These are phyloP conservation scores for Phycomyces nitens DNA, from an alignment of 192 early-diverging fungal species.

Conservation along the genomic window DNA sequence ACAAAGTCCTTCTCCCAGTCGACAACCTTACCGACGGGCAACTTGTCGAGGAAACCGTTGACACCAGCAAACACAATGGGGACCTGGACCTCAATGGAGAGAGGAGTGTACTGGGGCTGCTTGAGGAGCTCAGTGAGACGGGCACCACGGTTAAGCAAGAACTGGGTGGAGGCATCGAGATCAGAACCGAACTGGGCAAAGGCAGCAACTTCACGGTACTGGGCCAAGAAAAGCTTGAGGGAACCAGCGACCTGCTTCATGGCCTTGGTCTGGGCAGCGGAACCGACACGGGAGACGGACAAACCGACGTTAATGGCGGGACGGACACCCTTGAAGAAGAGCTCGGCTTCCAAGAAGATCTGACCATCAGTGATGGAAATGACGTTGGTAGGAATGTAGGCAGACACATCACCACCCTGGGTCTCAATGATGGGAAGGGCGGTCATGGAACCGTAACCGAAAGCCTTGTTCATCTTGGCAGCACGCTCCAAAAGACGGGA, in stretches of 20 bases:
- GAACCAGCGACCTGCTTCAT: slow-evolving; percentile 99
- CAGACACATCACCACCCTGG: slow-evolving; percentile 99
- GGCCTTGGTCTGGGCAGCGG: slow-evolving; percentile 99
- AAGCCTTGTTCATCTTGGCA: slow-evolving; percentile 97
- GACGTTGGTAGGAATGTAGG: slow-evolving; percentile 99
- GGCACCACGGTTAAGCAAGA: slow-evolving; percentile 99
- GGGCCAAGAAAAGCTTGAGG: slow-evolving; percentile 98
- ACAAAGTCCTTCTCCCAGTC: slow-evolving; percentile 92
- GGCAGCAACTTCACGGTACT: slow-evolving; percentile 99
- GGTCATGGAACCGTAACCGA: slow-evolving; percentile 96
- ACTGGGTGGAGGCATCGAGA: slow-evolving; percentile 99
- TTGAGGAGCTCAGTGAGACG: slow-evolving; percentile 99
- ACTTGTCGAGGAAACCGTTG: slow-evolving; percentile 99
- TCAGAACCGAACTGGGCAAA: slow-evolving; percentile 99
- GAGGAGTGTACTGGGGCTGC: slow-evolving; percentile 97
- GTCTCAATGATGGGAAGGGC: slow-evolving; percentile 99
- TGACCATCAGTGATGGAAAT: slow-evolving; percentile 99
- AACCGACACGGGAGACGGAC: slow-evolving; percentile 99
- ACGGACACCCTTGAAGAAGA: slow-evolving; percentile 99
- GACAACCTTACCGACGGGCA: slow-evolving; percentile 89
- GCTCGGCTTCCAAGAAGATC: slow-evolving; percentile 99
- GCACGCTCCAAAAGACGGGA: slow-evolving; percentile 98
- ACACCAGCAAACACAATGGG: slow-evolving; percentile 98
- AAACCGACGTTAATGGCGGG: slow-evolving; percentile 99
- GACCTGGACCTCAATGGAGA: slow-evolving; percentile 97